phyloP scores from a whole-genome alignment of 73 alveolate genomes.

The Tetrahymena malaccensis region DNA sequence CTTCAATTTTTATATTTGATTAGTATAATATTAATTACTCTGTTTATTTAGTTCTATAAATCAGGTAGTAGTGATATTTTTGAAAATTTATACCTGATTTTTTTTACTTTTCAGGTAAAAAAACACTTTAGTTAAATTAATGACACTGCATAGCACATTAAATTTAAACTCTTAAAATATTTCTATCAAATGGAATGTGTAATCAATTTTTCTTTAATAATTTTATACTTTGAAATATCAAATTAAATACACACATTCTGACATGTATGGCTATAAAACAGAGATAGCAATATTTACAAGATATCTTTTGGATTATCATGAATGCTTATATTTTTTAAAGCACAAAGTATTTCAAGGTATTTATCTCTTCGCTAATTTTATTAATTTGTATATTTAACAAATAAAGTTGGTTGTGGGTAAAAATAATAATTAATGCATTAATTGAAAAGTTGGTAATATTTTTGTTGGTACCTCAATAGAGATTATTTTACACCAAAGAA shows the following conservation, averaged over 20 bases:
- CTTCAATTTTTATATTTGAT: neutral
- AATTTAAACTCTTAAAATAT: too few relatives aligned
- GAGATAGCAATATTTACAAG: neutral
- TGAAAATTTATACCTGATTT: neutral
- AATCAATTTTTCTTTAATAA: too few relatives aligned
- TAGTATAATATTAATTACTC: neutral
- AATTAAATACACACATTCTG: neutral
- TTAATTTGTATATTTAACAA: too few relatives aligned
- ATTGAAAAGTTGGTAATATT: neutral
- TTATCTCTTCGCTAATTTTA: too few relatives aligned
- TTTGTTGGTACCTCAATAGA: neutral
- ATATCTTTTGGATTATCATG: neutral
- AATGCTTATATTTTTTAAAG: neutral
- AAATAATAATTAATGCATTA: too few relatives aligned
- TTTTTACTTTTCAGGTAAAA: neutral
- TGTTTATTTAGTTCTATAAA: neutral
- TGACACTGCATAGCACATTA: neutral
- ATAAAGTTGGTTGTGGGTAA: neutral
- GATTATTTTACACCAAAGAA: neutral
- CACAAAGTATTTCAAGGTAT: neutral
- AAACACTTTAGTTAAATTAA: too few relatives aligned
- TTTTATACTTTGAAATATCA: too few relatives aligned
- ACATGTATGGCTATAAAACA: neutral
- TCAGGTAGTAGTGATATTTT: neutral
- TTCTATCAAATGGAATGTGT: too few relatives aligned